phyloP scores from a whole-genome alignment of 2,329 filamentous ascomycete species.

The Fusarium humuli region DNA sequence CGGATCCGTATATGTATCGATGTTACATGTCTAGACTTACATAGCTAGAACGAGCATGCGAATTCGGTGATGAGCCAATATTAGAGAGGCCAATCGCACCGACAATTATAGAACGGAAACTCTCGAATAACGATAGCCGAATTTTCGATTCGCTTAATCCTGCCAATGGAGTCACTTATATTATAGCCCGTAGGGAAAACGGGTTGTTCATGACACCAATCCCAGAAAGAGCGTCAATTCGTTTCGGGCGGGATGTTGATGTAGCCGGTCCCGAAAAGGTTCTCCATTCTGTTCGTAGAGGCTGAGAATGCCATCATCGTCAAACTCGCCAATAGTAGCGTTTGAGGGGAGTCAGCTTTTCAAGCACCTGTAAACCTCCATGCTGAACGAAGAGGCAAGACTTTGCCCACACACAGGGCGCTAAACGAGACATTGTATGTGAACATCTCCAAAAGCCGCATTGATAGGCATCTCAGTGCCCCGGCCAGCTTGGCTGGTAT shows the following conservation, averaged over 20 bases:
- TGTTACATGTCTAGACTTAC: neutral
- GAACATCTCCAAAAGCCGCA: neutral
- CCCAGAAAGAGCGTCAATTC: neutral
- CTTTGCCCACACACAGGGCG: neutral
- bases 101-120: slow-evolving; percentile 30
- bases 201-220: slow-evolving; percentile 12
- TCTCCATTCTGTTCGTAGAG: neutral
- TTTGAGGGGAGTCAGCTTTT: neutral
- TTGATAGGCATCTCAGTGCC: slow-evolving; percentile 14
- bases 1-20: slow-evolving; percentile 10
- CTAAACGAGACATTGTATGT: neutral
- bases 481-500: slow-evolving; percentile 13
- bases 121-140: slow-evolving; percentile 28
- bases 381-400: slow-evolving; percentile 2
- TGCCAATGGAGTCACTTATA: slow-evolving; percentile 21
- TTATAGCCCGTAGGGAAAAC: slow-evolving; percentile 19
- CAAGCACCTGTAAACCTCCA: slow-evolving; percentile 8
- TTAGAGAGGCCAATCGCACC: neutral
- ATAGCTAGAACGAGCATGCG: neutral
- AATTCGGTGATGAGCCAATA: neutral
- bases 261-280: neutral
- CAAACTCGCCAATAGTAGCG: neutral
- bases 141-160: neutral
- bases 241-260: neutral
- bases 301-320: neutral